These are phyloP conservation scores for Bassia scoparia DNA, from an alignment of 148 eudicot species.

Conservation along the genomic window DNA sequence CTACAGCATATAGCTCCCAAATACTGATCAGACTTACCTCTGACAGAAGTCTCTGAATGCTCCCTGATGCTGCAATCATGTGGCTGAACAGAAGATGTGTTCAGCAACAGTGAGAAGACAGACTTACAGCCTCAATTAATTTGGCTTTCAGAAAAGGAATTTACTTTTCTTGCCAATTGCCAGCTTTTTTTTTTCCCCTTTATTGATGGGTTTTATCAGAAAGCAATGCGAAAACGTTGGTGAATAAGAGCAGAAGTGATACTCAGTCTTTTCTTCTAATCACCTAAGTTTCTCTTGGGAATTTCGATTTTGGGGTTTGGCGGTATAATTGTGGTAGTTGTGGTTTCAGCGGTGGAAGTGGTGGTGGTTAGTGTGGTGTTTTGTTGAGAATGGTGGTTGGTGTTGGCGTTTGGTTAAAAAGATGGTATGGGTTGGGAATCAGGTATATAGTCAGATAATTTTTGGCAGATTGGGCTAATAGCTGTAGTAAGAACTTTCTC, in stretches of 20 bases:
- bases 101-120: slow-evolving; percentile 18
- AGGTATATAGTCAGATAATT: too few relatives aligned
- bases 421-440: too few relatives aligned
- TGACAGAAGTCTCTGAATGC: neutral
- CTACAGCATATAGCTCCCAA: neutral
- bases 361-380: too few relatives aligned
- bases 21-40: slow-evolving; percentile 18
- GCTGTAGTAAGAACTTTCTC: too few relatives aligned
- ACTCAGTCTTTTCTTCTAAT: too few relatives aligned
- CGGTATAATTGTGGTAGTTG: too few relatives aligned
- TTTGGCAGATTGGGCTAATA: too few relatives aligned
- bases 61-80: slow-evolving; percentile 12
- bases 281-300: too few relatives aligned
- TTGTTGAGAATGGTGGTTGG: too few relatives aligned
- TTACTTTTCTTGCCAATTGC: neutral
- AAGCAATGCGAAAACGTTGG: neutral
- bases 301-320: too few relatives aligned
- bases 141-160: neutral
- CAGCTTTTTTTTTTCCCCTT: neutral
- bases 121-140: neutral
- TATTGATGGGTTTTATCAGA: neutral
- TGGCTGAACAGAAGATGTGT: slow-evolving; percentile 13
- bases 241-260: neutral
- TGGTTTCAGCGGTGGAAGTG: too few relatives aligned
- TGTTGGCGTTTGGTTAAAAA: too few relatives aligned